Percentiles rank a stretch among this genome's conserved stretches.
Evolutionary conservation across 306 rosid genomes (phyloP).

Genomic region (Dryas alaskensis): DNA sequence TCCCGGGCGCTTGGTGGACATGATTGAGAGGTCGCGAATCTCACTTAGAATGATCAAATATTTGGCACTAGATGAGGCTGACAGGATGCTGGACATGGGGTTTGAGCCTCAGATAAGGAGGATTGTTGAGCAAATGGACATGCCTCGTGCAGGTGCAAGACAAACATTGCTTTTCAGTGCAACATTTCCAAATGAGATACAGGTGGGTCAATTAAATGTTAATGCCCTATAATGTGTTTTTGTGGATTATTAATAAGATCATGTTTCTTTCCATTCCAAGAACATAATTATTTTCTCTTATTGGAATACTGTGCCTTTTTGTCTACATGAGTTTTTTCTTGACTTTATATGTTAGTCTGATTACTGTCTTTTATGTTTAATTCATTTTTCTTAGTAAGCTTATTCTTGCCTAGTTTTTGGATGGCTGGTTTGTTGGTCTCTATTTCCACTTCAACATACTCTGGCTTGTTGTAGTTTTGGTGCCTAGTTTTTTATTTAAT

Average conservation of each 20-base stretch:
- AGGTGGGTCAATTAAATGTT: constrained; percentile 18
- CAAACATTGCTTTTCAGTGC: constrained; percentile 47
- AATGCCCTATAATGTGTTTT: not conserved
- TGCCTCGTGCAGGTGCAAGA: constrained; percentile 31
- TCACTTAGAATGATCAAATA: constrained; percentile 30
- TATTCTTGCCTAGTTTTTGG: not conserved
- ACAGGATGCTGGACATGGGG: constrained; percentile 45
- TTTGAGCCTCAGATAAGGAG: constrained; percentile 36
- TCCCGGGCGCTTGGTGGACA: constrained; percentile 38
- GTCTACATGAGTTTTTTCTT: not conserved
- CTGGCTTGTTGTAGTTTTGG: not conserved
- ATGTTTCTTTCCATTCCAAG: too few species aligned
- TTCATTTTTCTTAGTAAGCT: not conserved
- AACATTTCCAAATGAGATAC: constrained; percentile 36
- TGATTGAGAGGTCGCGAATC: constrained; percentile 33
- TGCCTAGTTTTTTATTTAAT: too few species aligned
- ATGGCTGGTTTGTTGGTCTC: too few species aligned
- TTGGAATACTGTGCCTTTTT: not conserved
- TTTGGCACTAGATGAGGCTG: constrained; percentile 42
- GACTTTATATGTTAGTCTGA: not conserved
- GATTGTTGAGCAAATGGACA: constrained; percentile 36
- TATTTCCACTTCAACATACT: too few species aligned
- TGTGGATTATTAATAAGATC: not conserved
- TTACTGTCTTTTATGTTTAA: not conserved
- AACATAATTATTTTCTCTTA: too few species aligned